Evolutionary conservation across 2,329 filamentous ascomycete genomes (phyloP), one percentile per base, ranked within the genome.

Genomic region (Tolypocladium cylindrosporum): DNA sequence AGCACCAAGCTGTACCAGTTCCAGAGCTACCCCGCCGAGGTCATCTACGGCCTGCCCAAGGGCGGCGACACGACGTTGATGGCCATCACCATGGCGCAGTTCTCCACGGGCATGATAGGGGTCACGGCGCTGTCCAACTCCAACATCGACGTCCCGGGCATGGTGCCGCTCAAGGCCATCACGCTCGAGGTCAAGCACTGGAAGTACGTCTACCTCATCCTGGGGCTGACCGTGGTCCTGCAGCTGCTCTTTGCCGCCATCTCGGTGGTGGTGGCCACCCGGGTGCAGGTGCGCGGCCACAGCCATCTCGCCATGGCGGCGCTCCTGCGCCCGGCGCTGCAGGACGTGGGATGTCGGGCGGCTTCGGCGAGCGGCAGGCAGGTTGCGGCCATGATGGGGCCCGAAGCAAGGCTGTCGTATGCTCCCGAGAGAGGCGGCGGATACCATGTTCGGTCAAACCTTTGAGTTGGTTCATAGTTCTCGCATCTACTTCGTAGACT

Each of bases 11-110:
- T 60, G 55, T 59, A 65, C 41, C 68, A 71, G 60, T 72, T 67
- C 51, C 74, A 77, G 61, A 72, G 71, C 11, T 79, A 78, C 55
- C 76, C 77, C 0, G 66, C 70, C 34, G 72, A 76, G 55, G 71
- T 72, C 1, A 59, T 67, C 5, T 77, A 72, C 55, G 77, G 77
- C 2, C 42, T 48, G 0, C 65, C 70, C 3, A 56, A 63, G 14
- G 57, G 66, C 14, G 77, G 77, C 1, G 61, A 63, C 31, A 45
- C 51, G 0, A 37, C 64, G 0, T 57, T 56, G 0, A 75, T 82
- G 65, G 77, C 71, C 4, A 64, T 63, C 10, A 55, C 67, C 7
- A 66, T 77, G 19, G 64, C 72, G 0, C 61, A 67, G 1, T 79
- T 74, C 55, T 65, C 72, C 3, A 64, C 71, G 0, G 74, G 74